Conservation (phyloP, 306 rosid species). For the Dryas alaskensis region DNA sequence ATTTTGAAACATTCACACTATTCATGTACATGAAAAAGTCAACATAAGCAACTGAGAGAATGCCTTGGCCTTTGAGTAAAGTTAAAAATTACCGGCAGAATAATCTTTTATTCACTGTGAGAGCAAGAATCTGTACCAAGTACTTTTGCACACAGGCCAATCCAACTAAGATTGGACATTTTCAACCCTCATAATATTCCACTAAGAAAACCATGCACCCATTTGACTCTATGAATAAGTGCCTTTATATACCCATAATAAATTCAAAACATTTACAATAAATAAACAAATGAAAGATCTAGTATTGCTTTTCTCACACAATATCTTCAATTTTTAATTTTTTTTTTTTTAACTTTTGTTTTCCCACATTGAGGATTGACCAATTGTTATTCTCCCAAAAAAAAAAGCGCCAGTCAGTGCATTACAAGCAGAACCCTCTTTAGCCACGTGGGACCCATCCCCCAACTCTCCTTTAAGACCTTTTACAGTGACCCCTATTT, state of each 20-base stretch:
- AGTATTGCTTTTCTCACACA: neutral
- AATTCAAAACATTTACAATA: neutral
- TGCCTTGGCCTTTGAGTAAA: neutral
- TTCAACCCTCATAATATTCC: neutral
- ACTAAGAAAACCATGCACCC: neutral
- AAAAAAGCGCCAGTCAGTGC: slow-evolving; percentile 1
- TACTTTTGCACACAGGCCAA: neutral
- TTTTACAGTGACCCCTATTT: neutral
- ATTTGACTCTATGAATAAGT: neutral
- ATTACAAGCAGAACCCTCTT: slow-evolving; percentile 6
- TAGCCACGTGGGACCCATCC: neutral
- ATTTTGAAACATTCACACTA: neutral
- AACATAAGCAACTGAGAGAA: neutral
- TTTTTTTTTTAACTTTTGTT: neutral
- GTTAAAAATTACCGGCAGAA: neutral
- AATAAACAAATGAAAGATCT: neutral
- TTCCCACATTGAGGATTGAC: neutral
- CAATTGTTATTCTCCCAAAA: neutral
- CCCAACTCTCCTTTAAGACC: neutral
- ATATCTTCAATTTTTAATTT: neutral
- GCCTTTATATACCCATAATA: no score
- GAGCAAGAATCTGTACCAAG: neutral
- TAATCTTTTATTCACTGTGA: neutral
- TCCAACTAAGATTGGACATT: neutral
- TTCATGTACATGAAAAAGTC: neutral